Evolutionary conservation across 768 basidiomycete species (phyloP), one percentile per base, ranked within the genome.

Genomic region (Sistotremastrum suecicum): DNA sequence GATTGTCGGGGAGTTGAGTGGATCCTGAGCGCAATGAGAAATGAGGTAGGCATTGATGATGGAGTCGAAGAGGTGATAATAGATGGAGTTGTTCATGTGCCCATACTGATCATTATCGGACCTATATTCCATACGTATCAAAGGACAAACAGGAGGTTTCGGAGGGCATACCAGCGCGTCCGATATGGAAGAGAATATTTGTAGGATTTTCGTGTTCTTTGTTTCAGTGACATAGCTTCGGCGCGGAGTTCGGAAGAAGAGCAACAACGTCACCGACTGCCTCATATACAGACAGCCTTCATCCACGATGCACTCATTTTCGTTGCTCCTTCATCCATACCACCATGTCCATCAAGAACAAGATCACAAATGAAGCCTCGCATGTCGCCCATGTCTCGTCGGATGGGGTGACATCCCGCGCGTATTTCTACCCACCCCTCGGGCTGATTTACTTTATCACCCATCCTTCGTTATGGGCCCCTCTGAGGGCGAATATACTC

Each of bases 91-190:
- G 63, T 88, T 87, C 55, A 87, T 65, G 50, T 88, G 85, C 8
- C 74, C 70, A 56, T 88, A 88, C 53, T 86, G 83, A 66, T 88
- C 85, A 54, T 87, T 88, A 68, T 88, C 85, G 53, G 73, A 83
- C 85, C 85, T 88, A 51, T n/a, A 48, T 20, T 20, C 20, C 20
- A 20, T 20, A 20, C 20, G 20, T 20, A 20, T 20, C 20, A 20
- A 20, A 20, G 20, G 20, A 20, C 20, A 20, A 20, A 20, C 20
- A 20, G 20, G 20, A 20, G 20, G 20, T 20, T 20, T 20, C 20
- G 20, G 20, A 20, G 20, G 20, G 20, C 20, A 20, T 20, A 20
- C 20, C 20, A 20, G 20, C 20, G 20, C 20, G 20, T 20, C 20
- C 20, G 20, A 20, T 20, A 20, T 20, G 20, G 20, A 20, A 20